phyloP scores from a whole-genome alignment of 1,284 basidiomycete species.

The Ceratobasidium sp. region DNA sequence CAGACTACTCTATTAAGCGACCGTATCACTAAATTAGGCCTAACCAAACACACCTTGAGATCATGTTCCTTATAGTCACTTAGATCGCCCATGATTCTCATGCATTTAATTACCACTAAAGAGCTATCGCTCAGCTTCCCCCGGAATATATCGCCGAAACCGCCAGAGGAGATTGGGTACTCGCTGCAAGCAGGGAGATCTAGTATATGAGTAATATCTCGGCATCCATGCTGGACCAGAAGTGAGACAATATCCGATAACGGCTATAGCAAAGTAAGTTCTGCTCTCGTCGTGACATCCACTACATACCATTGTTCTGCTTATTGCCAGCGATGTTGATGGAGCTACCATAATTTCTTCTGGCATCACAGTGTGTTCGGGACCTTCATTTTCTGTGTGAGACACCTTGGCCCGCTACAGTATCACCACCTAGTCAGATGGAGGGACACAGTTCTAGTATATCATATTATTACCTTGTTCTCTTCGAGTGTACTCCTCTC shows the following conservation, averaged over 20 bases:
- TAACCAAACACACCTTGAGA: background rate
- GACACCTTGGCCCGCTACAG: no score
- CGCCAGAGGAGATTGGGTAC: background rate
- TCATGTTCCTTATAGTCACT: background rate
- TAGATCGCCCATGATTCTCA: background rate
- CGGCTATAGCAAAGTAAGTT: background rate
- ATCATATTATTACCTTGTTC: no score
- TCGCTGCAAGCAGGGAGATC: background rate
- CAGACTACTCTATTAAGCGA: background rate
- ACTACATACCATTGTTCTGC: background rate
- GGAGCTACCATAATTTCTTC: no score
- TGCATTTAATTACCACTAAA: conserved; percentile 9
- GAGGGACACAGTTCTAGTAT: no score
- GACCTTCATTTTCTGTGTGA: no score
- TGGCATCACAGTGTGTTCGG: no score
- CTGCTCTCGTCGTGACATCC: background rate
- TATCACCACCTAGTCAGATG: no score
- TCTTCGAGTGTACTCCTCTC: no score
- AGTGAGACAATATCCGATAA: background rate
- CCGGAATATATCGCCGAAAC: conserved; percentile 20
- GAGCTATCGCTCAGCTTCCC: background rate
- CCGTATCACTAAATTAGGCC: background rate
- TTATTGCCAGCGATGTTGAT: background rate
- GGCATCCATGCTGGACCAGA: background rate
- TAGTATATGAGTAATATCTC: background rate